Conservation (phyloP, 495 filamentous ascomycete species). For the Penicillium cinerascens region DNA sequence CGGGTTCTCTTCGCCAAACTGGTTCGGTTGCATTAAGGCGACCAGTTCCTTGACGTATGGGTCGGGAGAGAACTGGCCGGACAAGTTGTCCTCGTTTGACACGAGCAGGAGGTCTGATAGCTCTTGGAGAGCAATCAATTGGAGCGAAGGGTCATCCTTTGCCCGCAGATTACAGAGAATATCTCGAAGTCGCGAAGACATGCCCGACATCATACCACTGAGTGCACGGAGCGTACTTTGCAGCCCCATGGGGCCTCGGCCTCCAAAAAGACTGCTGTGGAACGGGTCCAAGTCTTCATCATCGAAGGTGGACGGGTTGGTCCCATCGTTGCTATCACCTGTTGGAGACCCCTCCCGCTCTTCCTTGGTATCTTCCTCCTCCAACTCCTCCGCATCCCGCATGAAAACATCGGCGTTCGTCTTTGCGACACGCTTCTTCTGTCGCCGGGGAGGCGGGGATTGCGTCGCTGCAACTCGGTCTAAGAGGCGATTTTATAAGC, state of each 20-base stretch:
- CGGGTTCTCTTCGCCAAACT: conserved; percentile 84
- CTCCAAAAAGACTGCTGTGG: conserved; percentile 65
- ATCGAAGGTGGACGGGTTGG: conserved; percentile 49
- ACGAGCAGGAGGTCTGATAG: conserved; percentile 90
- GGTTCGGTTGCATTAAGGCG: conserved; percentile 82
- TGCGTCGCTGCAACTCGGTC: conserved; percentile 35
- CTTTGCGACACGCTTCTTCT: conserved; percentile 56
- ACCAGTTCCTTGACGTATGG: conserved; percentile 95
- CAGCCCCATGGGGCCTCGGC: conserved; percentile 61
- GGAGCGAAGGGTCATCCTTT: conserved; percentile 84
- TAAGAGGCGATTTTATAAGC: conserved; percentile 6
- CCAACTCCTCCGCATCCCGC: conserved; percentile 48
- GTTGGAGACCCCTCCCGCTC: conserved; percentile 41
- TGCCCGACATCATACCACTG: conserved; percentile 85
- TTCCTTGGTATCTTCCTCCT: conserved; percentile 34
- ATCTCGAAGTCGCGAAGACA: conserved; percentile 74
- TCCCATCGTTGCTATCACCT: conserved; percentile 60
- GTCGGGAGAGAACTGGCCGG: conserved; percentile 93
- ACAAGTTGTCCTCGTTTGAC: conserved; percentile 94
- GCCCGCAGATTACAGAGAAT: conserved; percentile 79
- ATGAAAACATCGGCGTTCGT: conserved; percentile 50
- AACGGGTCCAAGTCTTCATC: conserved; percentile 79
- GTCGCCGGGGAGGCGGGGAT: conserved; percentile 34
- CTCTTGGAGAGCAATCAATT: conserved; percentile 89
- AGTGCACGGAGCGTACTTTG: conserved; percentile 80